These are phyloP conservation scores for Yamadazyma atlantica DNA, from an alignment of 1,139 yeast species.

Conservation along the genomic window DNA sequence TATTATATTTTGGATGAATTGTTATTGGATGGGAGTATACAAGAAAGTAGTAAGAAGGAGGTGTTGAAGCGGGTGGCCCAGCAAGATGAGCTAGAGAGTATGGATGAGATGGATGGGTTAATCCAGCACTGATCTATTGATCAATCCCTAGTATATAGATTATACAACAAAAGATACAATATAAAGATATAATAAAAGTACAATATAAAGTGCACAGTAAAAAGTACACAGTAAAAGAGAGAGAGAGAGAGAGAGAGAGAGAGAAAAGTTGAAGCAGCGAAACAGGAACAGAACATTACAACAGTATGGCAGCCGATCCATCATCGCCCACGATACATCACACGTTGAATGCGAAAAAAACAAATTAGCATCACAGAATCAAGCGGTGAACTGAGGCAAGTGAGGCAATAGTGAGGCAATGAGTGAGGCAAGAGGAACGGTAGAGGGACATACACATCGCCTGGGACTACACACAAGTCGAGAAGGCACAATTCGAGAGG, in stretches of 20 bases:
- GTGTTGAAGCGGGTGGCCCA: conserved; percentile 74
- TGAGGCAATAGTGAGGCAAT: not conserved
- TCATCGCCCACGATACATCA: not conserved
- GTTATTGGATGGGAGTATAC: conserved; percentile 77
- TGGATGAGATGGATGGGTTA: conserved; percentile 47
- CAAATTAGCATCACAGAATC: not conserved
- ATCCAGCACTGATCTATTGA: not conserved
- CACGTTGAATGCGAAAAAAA: conserved; percentile 1
- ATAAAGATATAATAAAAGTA: too few species aligned
- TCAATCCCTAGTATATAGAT: too few species aligned
- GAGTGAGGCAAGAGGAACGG: not conserved
- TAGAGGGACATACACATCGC: not conserved
- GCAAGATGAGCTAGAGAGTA: conserved; percentile 64
- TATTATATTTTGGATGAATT: conserved; percentile 90
- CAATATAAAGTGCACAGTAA: too few species aligned
- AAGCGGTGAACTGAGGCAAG: not conserved
- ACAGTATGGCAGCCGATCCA: too few species aligned
- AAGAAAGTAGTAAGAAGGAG: conserved; percentile 81
- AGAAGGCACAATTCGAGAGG: too few species aligned
- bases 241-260: too few species aligned
- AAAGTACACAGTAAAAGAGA: too few species aligned
- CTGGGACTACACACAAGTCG: too few species aligned
- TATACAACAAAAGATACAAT: too few species aligned
- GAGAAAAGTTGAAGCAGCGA: too few species aligned
- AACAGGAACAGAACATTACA: too few species aligned